Evolutionary conservation across 2,329 filamentous ascomycete species (phyloP).

Genomic region (Cercospora berteroae): DNA sequence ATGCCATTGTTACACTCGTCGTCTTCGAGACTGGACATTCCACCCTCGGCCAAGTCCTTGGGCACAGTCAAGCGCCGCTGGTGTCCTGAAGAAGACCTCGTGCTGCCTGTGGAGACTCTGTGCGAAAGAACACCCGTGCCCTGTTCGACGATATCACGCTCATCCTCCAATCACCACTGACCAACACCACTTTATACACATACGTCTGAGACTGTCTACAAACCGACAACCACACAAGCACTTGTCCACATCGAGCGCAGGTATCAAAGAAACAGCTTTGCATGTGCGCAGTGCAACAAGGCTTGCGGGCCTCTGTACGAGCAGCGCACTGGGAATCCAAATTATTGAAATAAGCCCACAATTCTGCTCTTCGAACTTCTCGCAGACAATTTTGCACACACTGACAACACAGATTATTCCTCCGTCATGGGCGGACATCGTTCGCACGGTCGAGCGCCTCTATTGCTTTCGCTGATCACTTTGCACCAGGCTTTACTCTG

Average conservation of each 20-base stretch:
- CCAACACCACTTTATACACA: slow-evolving; percentile 23
- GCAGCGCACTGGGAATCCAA: slow-evolving; percentile 21
- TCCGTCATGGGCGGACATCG: slow-evolving; percentile 1
- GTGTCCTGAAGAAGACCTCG: slow-evolving; percentile 13
- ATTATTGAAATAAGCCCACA: slow-evolving; percentile 28
- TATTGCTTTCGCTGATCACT: slow-evolving; percentile 32
- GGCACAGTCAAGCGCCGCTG: slow-evolving; percentile 26
- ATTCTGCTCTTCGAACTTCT: slow-evolving; percentile 20
- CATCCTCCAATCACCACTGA: slow-evolving; percentile 21
- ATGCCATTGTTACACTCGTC: slow-evolving; percentile 32
- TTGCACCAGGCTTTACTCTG: slow-evolving; percentile 28
- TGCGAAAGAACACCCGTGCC: slow-evolving; percentile 18
- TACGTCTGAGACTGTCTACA: slow-evolving; percentile 27
- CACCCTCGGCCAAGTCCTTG: slow-evolving; percentile 16
- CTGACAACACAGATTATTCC: slow-evolving; percentile 23
- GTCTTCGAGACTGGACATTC: slow-evolving; percentile 33
- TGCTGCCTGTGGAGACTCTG: slow-evolving; percentile 14
- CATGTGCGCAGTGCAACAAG: slow-evolving; percentile 20
- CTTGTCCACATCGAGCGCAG: slow-evolving; percentile 22
- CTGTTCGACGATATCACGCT: slow-evolving; percentile 20
- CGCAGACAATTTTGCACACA: slow-evolving; percentile 21
- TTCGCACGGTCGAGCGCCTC: background rate
- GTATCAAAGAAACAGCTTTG: slow-evolving; percentile 25
- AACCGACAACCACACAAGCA: slow-evolving; percentile 15
- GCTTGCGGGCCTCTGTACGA: slow-evolving; percentile 24